phyloP scores from a whole-genome alignment of 768 basidiomycete genomes.

The Lentinus brumalis region DNA sequence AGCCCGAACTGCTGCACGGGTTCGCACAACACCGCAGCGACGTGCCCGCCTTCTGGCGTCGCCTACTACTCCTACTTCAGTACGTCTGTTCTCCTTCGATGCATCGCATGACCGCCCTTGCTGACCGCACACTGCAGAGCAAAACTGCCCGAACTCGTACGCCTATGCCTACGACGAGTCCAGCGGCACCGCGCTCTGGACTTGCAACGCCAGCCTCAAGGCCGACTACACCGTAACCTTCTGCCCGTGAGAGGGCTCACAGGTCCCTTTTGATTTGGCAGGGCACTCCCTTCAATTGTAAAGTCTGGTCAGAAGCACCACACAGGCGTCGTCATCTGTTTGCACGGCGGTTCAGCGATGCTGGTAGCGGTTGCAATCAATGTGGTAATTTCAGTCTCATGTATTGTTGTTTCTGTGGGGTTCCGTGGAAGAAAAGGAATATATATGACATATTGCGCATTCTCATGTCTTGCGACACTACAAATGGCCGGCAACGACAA shows the following conservation, averaged over 20 bases:
- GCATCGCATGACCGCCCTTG: no score
- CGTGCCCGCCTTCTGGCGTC: conserved; percentile 55
- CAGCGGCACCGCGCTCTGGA: conserved; percentile 47
- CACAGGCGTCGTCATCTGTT: not conserved
- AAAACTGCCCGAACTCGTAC: conserved; percentile 47
- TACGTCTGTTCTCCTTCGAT: conserved; percentile 21
- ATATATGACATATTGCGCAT: no score
- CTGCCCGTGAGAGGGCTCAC: conserved; percentile 34
- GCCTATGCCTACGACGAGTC: conserved; percentile 55
- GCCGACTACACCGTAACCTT: conserved; percentile 50
- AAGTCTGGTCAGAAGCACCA: not conserved
- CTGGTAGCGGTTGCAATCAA: no score
- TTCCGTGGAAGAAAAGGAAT: no score
- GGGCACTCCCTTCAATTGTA: not conserved
- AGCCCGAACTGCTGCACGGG: conserved; percentile 71
- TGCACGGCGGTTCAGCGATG: no score
- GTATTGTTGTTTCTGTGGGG: no score
- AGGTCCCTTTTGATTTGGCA: not conserved
- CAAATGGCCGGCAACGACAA: no score
- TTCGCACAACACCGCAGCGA: conserved; percentile 47
- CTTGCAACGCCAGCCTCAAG: conserved; percentile 36
- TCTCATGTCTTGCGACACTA: no score
- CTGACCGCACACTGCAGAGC: conserved; percentile 30
- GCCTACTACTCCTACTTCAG: conserved; percentile 50
- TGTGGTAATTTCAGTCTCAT: no score